A percentile compares a stretch with the other conserved stretches of the same genome.
Conservation (phyloP, 2,329 filamentous ascomycete genomes). For the Pleomassaria siparia region DNA sequence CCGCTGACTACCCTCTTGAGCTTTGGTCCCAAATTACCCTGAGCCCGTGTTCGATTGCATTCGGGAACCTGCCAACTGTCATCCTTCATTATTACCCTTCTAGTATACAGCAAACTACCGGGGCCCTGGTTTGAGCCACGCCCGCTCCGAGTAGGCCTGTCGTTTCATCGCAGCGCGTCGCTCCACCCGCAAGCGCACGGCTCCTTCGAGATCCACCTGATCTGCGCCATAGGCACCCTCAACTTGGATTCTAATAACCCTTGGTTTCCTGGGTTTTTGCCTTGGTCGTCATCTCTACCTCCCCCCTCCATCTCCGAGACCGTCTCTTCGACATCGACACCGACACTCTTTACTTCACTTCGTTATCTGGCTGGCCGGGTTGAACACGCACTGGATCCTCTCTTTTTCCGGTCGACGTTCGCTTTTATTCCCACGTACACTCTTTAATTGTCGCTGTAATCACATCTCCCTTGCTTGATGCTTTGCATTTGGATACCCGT, state of each 20-base stretch:
- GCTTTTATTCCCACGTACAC: constrained; percentile 32
- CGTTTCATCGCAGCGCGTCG: constrained; percentile 42
- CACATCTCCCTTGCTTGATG: constrained; percentile 18
- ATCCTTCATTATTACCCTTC: constrained; percentile 27
- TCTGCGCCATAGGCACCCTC: constrained; percentile 28
- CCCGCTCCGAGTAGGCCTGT: constrained; percentile 29
- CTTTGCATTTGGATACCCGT: constrained; percentile 12
- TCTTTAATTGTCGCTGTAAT: constrained; percentile 40
- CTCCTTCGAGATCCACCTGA: constrained; percentile 37
- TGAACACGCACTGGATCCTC: constrained; percentile 40
- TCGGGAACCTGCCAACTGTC: constrained; percentile 27
- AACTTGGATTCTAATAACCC: constrained; percentile 38
- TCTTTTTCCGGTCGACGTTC: constrained; percentile 35
- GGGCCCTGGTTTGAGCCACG: constrained; percentile 40
- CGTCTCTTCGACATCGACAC: constrained; percentile 32
- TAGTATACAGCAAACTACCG: constrained; percentile 32
- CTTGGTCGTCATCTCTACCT: constrained; percentile 35
- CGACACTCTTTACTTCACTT: constrained; percentile 44
- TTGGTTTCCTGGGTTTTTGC: constrained; percentile 29
- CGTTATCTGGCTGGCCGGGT: constrained; percentile 46
- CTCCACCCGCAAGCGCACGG: constrained; percentile 29
- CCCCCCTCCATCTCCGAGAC: constrained; percentile 30
- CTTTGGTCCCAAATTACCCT: constrained; percentile 27
- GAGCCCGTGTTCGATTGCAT: constrained; percentile 23
- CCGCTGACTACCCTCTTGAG: constrained; percentile 18